Evolutionary conservation across 2,329 filamentous ascomycete species (phyloP).

Genomic region (Sporothrix brasiliensis): DNA sequence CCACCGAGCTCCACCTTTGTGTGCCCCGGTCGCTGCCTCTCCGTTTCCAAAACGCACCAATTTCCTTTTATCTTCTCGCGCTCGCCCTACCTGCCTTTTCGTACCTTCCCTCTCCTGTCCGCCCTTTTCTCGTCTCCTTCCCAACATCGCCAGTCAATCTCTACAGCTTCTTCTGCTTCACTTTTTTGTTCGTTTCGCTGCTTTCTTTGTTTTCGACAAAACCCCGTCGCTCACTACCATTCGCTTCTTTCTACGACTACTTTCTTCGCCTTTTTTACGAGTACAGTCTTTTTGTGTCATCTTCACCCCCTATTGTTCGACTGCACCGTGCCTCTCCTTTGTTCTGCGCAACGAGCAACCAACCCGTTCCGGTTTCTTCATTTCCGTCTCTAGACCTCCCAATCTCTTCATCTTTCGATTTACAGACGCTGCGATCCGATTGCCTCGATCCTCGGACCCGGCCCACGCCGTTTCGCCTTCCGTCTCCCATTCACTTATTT

Average conservation of each 20-base stretch:
- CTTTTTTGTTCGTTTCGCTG: constrained; percentile 8
- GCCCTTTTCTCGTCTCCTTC: constrained; percentile 5
- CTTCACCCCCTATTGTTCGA: not conserved
- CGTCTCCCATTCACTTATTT: not conserved
- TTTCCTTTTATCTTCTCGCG: constrained; percentile 25
- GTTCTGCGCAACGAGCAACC: constrained; percentile 6
- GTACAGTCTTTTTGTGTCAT: constrained; percentile 13
- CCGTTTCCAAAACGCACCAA: constrained; percentile 22
- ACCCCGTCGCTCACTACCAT: constrained; percentile 10
- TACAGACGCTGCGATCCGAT: not conserved
- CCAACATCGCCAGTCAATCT: constrained; percentile 18
- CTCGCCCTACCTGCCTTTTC: not conserved
- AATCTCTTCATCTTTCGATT: not conserved
- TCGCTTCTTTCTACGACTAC: constrained; percentile 7
- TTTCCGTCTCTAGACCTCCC: constrained; percentile 2
- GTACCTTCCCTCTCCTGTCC: not conserved
- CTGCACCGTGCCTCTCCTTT: constrained; percentile 34
- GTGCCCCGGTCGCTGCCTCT: constrained; percentile 1
- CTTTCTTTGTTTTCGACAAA: constrained; percentile 1
- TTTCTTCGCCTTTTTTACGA: constrained; percentile 15
- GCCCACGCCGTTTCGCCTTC: not conserved
- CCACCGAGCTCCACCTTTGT: constrained; percentile 25
- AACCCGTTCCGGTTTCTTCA: not conserved
- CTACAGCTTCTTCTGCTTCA: constrained; percentile 4
- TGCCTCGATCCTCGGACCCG: not conserved